These are phyloP conservation scores for Pueraria montana DNA, from an alignment of 306 rosid genomes.

Conservation along the genomic window DNA sequence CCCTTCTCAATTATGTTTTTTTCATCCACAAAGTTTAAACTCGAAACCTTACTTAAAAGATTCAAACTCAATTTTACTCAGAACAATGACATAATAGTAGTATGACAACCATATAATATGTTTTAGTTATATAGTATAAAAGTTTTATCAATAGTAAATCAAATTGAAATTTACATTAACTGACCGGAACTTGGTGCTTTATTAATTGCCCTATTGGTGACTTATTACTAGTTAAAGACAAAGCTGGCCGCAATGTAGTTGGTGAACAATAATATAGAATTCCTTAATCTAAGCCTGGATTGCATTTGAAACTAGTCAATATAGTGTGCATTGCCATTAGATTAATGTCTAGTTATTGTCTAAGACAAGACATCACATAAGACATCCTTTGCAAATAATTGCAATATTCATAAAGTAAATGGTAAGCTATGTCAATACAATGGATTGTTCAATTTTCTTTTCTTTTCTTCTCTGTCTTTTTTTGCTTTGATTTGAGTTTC, in stretches of 20 bases:
- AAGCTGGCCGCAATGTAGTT: not conserved
- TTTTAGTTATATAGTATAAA: not conserved
- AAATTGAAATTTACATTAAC: not conserved
- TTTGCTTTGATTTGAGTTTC: slow-evolving; percentile 29
- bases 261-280: slow-evolving; percentile 9
- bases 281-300: slow-evolving; percentile 11
- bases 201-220: not conserved
- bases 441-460: slow-evolving; percentile 49
- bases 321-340: slow-evolving; percentile 9
- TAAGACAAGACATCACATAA: slow-evolving; percentile 29
- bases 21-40: too few species aligned
- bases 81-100: too few species aligned
- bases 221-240: not conserved
- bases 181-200: not conserved
- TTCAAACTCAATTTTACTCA: too few species aligned
- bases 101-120: too few species aligned
- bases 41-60: too few species aligned
- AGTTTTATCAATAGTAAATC: not conserved
- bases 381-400: not conserved
- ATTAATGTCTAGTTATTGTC: not conserved
- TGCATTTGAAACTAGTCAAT: slow-evolving; percentile 25
- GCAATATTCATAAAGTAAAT: slow-evolving; percentile 3
- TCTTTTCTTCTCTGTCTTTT: not conserved
- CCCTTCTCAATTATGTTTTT: too few species aligned
- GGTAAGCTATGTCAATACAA: slow-evolving; percentile 47